These are phyloP conservation scores for Epichloe bromicola DNA, from an alignment of 2,329 filamentous ascomycete species.

Conservation along the genomic window DNA sequence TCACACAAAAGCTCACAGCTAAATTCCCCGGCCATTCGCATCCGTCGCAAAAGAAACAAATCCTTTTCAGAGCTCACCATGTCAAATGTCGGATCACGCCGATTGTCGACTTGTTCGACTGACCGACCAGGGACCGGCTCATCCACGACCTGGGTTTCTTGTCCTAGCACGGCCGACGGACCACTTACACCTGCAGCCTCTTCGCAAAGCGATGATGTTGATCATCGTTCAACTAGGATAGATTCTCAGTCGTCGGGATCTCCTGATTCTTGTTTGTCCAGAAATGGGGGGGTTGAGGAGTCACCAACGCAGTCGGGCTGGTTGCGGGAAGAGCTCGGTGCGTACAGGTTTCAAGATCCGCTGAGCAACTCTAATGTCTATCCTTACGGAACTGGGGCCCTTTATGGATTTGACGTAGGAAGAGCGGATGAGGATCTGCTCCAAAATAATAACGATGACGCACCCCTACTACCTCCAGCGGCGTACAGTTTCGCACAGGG, in stretches of 20 bases:
- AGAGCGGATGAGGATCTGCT: neutral
- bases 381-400: neutral
- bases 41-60: neutral
- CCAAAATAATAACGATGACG: neutral
- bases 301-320: neutral
- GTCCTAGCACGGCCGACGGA: neutral
- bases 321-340: neutral
- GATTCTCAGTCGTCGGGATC: neutral
- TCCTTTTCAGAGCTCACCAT: neutral
- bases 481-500: neutral
- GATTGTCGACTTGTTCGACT: neutral
- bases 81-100: neutral
- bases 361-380: neutral
- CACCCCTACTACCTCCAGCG: neutral
- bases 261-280: slow-evolving; percentile 4
- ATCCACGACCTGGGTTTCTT: neutral
- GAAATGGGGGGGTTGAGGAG: slow-evolving; percentile 2
- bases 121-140: neutral
- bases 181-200: slow-evolving; percentile 4
- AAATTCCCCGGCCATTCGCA: neutral
- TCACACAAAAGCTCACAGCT: neutral
- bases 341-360: neutral
- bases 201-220: slow-evolving; percentile 3
- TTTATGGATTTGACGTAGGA: slow-evolving; percentile 1
- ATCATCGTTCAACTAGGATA: neutral